Evolutionary conservation across 257 asterid genomes (phyloP).

Genomic region (Galeopsis tetrahit): DNA sequence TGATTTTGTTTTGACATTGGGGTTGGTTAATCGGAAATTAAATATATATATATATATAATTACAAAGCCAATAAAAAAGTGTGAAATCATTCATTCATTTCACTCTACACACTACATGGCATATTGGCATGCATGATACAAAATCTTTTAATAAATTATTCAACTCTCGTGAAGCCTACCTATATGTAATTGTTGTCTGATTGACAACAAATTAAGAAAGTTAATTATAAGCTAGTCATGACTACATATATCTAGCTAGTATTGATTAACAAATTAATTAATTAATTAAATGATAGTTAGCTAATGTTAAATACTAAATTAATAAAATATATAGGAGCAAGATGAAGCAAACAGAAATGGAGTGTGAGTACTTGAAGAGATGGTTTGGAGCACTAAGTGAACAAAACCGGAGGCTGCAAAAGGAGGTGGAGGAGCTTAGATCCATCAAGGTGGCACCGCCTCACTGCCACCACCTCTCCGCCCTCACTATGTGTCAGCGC

Average conservation of each 20-base stretch:
- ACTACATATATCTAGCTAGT: no score
- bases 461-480: conserved; percentile 40
- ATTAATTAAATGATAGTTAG: no score
- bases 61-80: no score
- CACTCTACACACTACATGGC: no score
- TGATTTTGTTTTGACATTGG: no score
- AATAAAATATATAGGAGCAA: conserved; percentile 57
- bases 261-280: no score
- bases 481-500: conserved; percentile 56
- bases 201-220: not conserved
- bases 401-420: conserved; percentile 63
- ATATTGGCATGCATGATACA: no score
- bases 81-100: no score
- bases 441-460: conserved; percentile 53
- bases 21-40: no score
- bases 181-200: not conserved
- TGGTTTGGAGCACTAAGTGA: conserved; percentile 68
- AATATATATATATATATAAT: no score
- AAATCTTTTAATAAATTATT: not conserved
- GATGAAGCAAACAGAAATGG: conserved; percentile 82
- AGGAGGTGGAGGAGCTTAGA: conserved; percentile 63
- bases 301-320: not conserved
- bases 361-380: conserved; percentile 70
- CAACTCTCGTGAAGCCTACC: not conserved
- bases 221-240: no score